Evolutionary conservation across 208 protist genomes (phyloP), one percentile per base, ranked within the genome.

Genomic region (Wallacemonas sp.): DNA sequence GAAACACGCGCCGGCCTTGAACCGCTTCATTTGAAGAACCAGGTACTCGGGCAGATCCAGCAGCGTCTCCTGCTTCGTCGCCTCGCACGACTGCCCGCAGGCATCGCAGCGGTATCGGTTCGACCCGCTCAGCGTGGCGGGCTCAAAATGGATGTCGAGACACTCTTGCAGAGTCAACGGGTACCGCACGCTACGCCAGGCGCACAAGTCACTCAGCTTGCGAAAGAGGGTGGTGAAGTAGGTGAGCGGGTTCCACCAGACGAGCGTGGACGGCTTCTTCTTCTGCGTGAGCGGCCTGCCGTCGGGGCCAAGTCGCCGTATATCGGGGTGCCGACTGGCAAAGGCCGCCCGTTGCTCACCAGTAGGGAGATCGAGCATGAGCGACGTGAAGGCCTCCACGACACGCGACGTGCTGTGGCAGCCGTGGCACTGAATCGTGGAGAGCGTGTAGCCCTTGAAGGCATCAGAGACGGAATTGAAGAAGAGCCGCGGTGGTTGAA

Each of bases 1-100:
- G 39, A 93, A 93, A 69, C 76, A 91, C 6, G 61, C 39, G 6
- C 87, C 87, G 1, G 77, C 66, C 13, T 88, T 70, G 71, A 93
- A 95, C 33, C 92, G 84, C 71, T 97, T 97, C 84, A 97, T 89
- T 44, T 95, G 85, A 17, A 95, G 21, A 3, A 95, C 34, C 1
- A 97, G 75, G 50, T 87, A 90, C 69, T 97, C 89, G 17, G 92
- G 92, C 32, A 93, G 63, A 0, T 63, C 58, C 1, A 94, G 76
- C 21, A 97, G 73, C 10, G 69, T 72, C 46, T 87, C 79, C 42
- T 62, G 60, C 71, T 94, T 95, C 36, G 88, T 95, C 10, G 89
- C 89, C 33, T 94, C 84, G 34, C 63, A 77, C n/a, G 30, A 42
- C 27, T 52, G 63, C 19, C 82, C 77, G 63, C 92, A 97, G 19